A percentile compares a stretch with the other conserved stretches of the same genome.
Evolutionary conservation across 2,329 filamentous ascomycete genomes (phyloP).

Genomic region (Tympanopsis confertula): DNA sequence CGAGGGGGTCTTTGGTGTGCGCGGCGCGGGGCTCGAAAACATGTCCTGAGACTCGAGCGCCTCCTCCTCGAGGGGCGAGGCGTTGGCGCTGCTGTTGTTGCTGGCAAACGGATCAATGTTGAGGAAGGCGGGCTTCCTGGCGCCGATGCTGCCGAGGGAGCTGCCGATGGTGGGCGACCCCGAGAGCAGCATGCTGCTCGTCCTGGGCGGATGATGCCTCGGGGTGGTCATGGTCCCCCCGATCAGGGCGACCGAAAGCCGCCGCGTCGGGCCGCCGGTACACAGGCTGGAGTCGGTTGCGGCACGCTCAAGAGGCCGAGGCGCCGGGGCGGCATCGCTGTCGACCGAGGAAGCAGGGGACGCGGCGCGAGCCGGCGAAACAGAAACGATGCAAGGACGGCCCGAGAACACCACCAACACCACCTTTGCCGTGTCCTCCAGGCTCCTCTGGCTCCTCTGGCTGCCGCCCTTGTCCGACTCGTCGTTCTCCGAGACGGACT

Average conservation of each 20-base stretch:
- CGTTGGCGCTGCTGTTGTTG: slow-evolving; percentile 15
- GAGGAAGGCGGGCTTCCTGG: slow-evolving; percentile 31
- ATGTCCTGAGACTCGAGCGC: slow-evolving; percentile 14
- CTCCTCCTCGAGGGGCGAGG: slow-evolving; percentile 10
- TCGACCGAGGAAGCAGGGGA: slow-evolving; percentile 21
- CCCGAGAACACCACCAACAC: slow-evolving; percentile 48
- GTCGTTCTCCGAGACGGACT: slow-evolving; percentile 15
- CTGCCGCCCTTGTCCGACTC: slow-evolving; percentile 8
- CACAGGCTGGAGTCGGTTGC: slow-evolving; percentile 1
- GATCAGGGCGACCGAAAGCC: slow-evolving; percentile 12
- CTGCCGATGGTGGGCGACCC: slow-evolving; percentile 12
- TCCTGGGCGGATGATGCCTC: slow-evolving; percentile 23
- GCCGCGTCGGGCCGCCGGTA: slow-evolving; percentile 13
- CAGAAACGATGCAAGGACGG: slow-evolving; percentile 44
- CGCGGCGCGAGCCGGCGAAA: slow-evolving; percentile 28
- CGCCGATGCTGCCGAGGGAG: slow-evolving; percentile 10
- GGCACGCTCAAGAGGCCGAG: slow-evolving; percentile 5
- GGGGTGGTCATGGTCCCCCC: slow-evolving; percentile 14
- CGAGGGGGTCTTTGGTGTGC: slow-evolving; percentile 29
- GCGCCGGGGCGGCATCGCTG: slow-evolving; percentile 14
- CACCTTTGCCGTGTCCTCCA: slow-evolving; percentile 43
- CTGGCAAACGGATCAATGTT: slow-evolving; percentile 40
- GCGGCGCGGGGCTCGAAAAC: slow-evolving; percentile 14
- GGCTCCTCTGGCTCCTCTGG: slow-evolving; percentile 21
- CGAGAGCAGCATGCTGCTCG: slow-evolving; percentile 27